Conservation (phyloP, 192 early-diverging fungal species). For the Kappamyces sp. region DNA sequence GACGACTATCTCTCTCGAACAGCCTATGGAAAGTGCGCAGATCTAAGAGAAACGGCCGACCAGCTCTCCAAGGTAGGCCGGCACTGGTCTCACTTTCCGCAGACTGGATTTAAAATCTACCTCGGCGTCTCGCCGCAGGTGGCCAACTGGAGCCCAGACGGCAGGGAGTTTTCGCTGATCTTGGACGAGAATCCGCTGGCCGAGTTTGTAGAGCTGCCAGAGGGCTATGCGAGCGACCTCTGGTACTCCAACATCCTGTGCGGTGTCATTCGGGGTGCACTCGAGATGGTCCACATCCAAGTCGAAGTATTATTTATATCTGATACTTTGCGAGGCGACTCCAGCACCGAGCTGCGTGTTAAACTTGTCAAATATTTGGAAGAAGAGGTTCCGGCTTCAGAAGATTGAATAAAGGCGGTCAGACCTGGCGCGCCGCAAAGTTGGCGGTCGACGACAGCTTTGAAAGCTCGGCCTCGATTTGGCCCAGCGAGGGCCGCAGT, state of each 20-base stretch:
- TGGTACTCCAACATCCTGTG: constrained; percentile 97
- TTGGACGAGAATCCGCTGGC: constrained; percentile 95
- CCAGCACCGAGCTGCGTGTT: constrained; percentile 87
- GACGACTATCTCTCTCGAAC: constrained; percentile 93
- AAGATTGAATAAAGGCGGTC: background rate
- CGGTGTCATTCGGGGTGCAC: constrained; percentile 87
- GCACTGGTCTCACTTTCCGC: background rate
- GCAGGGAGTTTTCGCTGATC: constrained; percentile 86
- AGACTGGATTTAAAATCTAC: constrained; percentile 95
- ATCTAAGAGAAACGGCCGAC: constrained; percentile 89
- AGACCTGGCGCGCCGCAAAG: too few relatives aligned
- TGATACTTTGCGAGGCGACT: constrained; percentile 81
- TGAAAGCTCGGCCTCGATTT: too few relatives aligned
- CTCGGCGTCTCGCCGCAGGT: constrained; percentile 83
- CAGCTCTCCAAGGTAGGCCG: constrained; percentile 79
- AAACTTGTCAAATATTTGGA: constrained; percentile 82
- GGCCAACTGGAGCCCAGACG: constrained; percentile 74
- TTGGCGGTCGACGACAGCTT: too few relatives aligned
- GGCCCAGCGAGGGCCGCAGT: too few relatives aligned
- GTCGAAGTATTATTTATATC: constrained; percentile 79
- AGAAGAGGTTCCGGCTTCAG: constrained; percentile 81
- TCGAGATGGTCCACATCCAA: constrained; percentile 95
- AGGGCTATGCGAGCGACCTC: constrained; percentile 61
- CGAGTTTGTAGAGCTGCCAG: constrained; percentile 96
- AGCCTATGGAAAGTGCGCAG: constrained; percentile 71